A percentile compares a stretch with the other conserved stretches of the same genome.
phyloP scores from a whole-genome alignment of 164 flowering plant genomes.

The Magnolia changhungtana region DNA sequence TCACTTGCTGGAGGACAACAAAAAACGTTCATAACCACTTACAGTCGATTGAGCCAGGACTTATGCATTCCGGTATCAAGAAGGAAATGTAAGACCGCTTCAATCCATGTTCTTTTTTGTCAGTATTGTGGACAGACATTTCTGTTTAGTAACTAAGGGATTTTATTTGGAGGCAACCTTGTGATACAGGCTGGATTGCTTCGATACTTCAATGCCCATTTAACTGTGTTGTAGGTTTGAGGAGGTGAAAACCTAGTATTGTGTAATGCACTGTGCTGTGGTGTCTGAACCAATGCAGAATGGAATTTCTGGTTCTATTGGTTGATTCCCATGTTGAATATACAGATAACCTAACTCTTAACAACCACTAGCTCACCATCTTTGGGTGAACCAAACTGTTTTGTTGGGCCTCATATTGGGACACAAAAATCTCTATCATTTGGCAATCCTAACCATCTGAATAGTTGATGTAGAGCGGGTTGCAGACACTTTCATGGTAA shows the following conservation, averaged over 20 bases:
- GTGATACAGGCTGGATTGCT: neutral
- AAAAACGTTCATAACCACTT: constrained; percentile 52
- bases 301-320: no score
- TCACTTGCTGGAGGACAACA: constrained; percentile 71
- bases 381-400: no score
- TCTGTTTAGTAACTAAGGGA: neutral
- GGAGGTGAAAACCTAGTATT: neutral
- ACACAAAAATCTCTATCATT: no score
- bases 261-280: no score
- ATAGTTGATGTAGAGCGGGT: no score
- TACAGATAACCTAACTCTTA: no score
- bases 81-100: constrained; percentile 37
- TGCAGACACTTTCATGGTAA: no score
- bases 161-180: neutral
- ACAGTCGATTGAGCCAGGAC: constrained; percentile 44
- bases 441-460: no score
- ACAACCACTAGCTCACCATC: no score
- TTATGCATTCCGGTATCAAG: constrained; percentile 57
- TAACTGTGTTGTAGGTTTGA: neutral
- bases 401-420: no score
- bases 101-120: neutral
- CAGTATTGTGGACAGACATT: neutral
- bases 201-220: neutral
- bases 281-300: no score
- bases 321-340: no score